Evolutionary conservation across 352 stramenopile species (phyloP), one percentile per base, ranked within the genome.

Genomic region (Pythium phragmiticola): DNA sequence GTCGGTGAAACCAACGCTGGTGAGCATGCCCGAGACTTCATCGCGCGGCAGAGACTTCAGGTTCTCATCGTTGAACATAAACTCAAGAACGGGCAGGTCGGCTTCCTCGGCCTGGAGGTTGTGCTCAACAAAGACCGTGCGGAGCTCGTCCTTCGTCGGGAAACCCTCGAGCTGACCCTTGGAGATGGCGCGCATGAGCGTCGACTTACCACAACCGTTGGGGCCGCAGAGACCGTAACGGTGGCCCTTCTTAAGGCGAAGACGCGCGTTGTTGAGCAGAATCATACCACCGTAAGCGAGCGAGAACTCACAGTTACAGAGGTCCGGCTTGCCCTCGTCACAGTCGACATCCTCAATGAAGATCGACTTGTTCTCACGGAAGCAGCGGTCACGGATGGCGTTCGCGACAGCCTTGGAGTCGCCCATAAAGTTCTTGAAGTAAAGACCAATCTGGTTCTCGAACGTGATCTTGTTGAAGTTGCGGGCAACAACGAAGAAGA

Each of bases 241-340:
- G 73, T 96, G 87, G 19, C 90, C 90, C 78, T 92, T 89, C 75
- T 94, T 94, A 12, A 98, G 79, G 55, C 89, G 89, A 60, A 98
- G 84, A 66, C 92, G 89, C 7, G 90, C 90, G 72, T 94, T 93
- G 75, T 96, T 94, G 30, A 98, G 74, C 66, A 98, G 65, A 65
- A 96, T 94, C 78, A 95, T 96, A 75, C 92, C 90, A 86, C 88
- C 89, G 74, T 97, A 95, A 7, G 97, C 97, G 52, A 99, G 88
- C 64, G 97, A 99, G 80, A 99, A 99, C 74, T 98, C 93, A 73
- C 97, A 99, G 90, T 99, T 98, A 76, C 97, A 99, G 7, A 99
- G 82, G 72, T 99, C 94, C 42, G 98, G 96, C 57, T 97, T 94
- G 78, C 96, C 94, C 66, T 98, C 95, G 36, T 99, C 96, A 42